A percentile compares a stretch with the other conserved stretches of the same genome.
Conservation (phyloP, 106 monocot genomes). For the Dendrobium chrysotoxum region DNA sequence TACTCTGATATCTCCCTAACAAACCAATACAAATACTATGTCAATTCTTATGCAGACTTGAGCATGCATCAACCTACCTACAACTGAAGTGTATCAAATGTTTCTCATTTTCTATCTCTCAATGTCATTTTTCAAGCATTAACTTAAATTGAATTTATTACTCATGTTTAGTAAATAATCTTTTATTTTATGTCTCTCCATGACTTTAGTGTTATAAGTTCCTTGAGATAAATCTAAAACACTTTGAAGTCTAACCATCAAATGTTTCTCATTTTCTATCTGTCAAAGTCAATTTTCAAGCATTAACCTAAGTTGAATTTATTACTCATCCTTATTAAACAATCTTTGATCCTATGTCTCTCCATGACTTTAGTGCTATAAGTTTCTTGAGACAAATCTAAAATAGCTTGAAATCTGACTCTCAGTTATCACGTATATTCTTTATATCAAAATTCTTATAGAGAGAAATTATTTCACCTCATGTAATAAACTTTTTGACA, state of each 20-base stretch:
- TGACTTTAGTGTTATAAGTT: not conserved
- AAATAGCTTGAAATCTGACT: not conserved
- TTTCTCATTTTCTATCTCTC: not conserved
- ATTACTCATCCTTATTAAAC: not conserved
- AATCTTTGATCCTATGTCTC: not conserved
- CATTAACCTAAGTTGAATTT: not conserved
- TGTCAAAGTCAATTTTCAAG: not conserved
- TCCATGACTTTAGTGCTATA: not conserved
- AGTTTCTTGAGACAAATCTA: not conserved
- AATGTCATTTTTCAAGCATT: not conserved
- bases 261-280: not conserved
- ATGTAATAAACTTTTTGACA: not conserved
- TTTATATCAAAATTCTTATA: slow-evolving; percentile 8
- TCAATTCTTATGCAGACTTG: not conserved
- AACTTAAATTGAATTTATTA: not conserved
- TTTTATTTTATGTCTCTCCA: not conserved
- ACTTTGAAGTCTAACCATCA: not conserved
- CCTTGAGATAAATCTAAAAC: not conserved
- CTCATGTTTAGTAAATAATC: not conserved
- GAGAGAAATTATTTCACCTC: not conserved
- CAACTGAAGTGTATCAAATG: not conserved
- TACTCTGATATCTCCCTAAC: not conserved
- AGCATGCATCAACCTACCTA: not conserved
- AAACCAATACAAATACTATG: not conserved
- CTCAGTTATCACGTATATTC: not conserved